Conservation (phyloP, 768 basidiomycete species). For the Tephrocybe sp. region DNA sequence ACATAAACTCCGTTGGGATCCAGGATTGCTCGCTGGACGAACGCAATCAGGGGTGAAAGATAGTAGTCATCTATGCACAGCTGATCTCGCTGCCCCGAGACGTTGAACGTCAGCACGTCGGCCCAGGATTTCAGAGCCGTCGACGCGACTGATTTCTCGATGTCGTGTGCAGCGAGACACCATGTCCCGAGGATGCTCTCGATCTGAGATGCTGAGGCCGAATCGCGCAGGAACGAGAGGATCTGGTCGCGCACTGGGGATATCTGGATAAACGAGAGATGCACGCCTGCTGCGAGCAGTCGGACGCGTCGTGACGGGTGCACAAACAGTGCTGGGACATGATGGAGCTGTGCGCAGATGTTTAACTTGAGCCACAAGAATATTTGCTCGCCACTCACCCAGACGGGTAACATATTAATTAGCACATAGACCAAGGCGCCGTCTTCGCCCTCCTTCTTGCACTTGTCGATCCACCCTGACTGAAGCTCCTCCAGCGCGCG, state of each 20-base stretch:
- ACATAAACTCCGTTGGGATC: slow-evolving; percentile 61
- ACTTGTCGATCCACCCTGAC: slow-evolving; percentile 61
- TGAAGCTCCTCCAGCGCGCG: slow-evolving; percentile 86
- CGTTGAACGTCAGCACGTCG: slow-evolving; percentile 28
- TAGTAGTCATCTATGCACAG: slow-evolving; percentile 32
- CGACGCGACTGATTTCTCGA: slow-evolving; percentile 60
- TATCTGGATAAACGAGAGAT: slow-evolving; percentile 64
- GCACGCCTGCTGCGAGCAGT: slow-evolving; percentile 56
- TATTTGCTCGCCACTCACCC: slow-evolving; percentile 52
- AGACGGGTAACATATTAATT: slow-evolving; percentile 79
- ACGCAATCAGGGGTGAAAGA: slow-evolving; percentile 42
- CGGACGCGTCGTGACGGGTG: slow-evolving; percentile 81
- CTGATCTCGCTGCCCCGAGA: slow-evolving; percentile 6
- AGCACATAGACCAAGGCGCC: slow-evolving; percentile 37
- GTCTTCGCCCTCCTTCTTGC: slow-evolving; percentile 41
- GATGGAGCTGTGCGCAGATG: slow-evolving; percentile 62
- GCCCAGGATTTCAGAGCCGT: slow-evolving; percentile 58
- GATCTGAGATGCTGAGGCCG: slow-evolving; percentile 46
- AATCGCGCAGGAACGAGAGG: slow-evolving; percentile 48
- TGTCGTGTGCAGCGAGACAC: slow-evolving; percentile 70
- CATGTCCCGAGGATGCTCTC: slow-evolving; percentile 70
- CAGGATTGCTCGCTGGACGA: slow-evolving; percentile 54
- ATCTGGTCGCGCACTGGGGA: slow-evolving; percentile 47
- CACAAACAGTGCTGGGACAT: slow-evolving; percentile 77
- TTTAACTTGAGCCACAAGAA: neutral